Evolutionary conservation across 208 protist species (phyloP), one percentile per base, ranked within the genome.

Genomic region (Wallacemonas collosoma): DNA sequence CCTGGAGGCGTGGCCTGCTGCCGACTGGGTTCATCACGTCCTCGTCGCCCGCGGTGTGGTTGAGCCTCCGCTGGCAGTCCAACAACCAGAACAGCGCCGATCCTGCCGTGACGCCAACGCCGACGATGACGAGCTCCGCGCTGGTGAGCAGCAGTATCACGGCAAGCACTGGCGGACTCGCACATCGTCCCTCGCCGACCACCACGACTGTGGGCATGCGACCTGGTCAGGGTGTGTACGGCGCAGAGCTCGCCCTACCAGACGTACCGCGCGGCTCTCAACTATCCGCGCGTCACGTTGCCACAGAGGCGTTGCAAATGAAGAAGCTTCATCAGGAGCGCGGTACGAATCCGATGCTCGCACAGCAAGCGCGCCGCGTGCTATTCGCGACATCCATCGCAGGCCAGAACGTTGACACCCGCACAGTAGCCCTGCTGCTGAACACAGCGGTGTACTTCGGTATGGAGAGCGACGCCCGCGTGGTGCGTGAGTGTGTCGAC

Each of bases 401-500:
- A 2, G 93, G 93, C 15, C 89, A 95, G 69, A 90, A 86, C 71
- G 71, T 95, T 39, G 93, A 97, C 68, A 89, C 90, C 47, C 90
- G 93, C 69, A 86, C 90, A 8, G 90, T 97, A 3, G 93, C 87
- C 3, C 71, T 95, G 58, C 77, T 97, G 68, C 80, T 97, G 40
- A 95, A 95, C 82, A 95, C 93, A 9, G 93, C 93, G 1, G 91
- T 95, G n/a, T 97, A 97, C 81, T 97, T 97, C 81, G 93, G 93
- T 72, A 95, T 97, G 90, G 93, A 95, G 73, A 95, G 89, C 66
- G 93, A 97, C 73, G 90, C 90, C 14, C 80, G 87, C 38, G 70
- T 97, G 50, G 90, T 97, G 76, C 90, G 93, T n/a, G 90, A 97
- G 89, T 95, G 90, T 71, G 85, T 97, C 36, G 93, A 97, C 69